Evolutionary conservation across 306 rosid genomes (phyloP).

Genomic region (Cicer judaicum): DNA sequence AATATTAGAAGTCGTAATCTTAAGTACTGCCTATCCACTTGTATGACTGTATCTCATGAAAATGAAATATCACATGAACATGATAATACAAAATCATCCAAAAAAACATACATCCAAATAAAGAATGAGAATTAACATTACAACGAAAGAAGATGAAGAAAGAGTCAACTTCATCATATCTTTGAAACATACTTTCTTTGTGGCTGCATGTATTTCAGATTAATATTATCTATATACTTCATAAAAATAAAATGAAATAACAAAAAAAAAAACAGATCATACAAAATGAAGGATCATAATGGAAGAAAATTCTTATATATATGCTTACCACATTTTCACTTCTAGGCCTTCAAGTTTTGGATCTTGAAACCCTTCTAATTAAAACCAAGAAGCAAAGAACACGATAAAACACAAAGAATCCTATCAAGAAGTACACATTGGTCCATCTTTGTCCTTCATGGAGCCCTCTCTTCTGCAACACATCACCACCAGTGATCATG

Average conservation of each 20-base stretch:
- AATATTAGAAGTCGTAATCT: slow-evolving; percentile 36
- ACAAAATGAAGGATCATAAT: slow-evolving; percentile 10
- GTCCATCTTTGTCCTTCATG: slow-evolving; percentile 70
- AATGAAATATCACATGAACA: slow-evolving; percentile 34
- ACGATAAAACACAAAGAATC: slow-evolving; percentile 76
- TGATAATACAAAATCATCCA: slow-evolving; percentile 13
- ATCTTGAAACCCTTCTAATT: slow-evolving; percentile 81
- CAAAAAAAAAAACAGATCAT: slow-evolving; percentile 14
- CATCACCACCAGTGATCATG: slow-evolving; percentile 80
- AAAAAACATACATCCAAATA: slow-evolving; percentile 20
- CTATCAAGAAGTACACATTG: slow-evolving; percentile 75
- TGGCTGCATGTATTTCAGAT: slow-evolving; percentile 36
- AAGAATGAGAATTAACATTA: slow-evolving; percentile 3
- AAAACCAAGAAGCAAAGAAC: slow-evolving; percentile 82
- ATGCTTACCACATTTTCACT: neutral
- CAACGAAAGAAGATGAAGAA: neutral
- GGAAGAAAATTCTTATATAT: neutral
- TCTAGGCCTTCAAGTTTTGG: slow-evolving; percentile 53
- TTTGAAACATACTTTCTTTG: slow-evolving; percentile 35
- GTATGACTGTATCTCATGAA: slow-evolving; percentile 14
- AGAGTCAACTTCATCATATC: slow-evolving; percentile 36
- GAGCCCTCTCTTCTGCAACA: slow-evolving; percentile 71
- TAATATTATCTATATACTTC: slow-evolving; percentile 17
- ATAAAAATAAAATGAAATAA: slow-evolving; percentile 21
- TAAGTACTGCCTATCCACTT: slow-evolving; percentile 16